A percentile compares a stretch with the other conserved stretches of the same genome.
Evolutionary conservation across 192 early-diverging fungal genomes (phyloP).

Genomic region (Helicostylum pulchrum): DNA sequence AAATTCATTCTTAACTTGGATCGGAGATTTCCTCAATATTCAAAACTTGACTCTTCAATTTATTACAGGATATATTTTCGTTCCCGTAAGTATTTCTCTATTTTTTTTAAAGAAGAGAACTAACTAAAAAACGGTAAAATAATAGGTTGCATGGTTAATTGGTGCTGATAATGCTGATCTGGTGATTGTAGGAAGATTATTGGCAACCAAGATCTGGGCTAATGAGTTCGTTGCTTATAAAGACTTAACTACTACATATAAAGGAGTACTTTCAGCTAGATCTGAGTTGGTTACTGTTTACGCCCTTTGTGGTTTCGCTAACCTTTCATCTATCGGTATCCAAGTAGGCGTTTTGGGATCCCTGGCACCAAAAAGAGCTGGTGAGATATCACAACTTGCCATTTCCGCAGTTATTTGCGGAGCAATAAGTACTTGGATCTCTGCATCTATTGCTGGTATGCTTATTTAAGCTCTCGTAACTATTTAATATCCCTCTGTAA

Average conservation of each 20-base stretch:
- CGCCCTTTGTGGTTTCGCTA: slow-evolving; percentile 85
- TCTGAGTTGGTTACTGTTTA: slow-evolving; percentile 57
- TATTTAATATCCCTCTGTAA: no score
- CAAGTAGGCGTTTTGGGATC: slow-evolving; percentile 74
- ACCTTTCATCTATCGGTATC: slow-evolving; percentile 78
- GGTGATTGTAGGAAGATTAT: slow-evolving; percentile 60
- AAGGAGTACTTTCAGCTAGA: slow-evolving; percentile 44
- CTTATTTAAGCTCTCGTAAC: slow-evolving; percentile 19
- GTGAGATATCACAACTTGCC: slow-evolving; percentile 71
- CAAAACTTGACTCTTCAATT: slow-evolving; percentile 58
- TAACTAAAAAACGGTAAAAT: neutral
- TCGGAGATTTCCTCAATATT: slow-evolving; percentile 62
- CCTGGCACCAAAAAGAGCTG: slow-evolving; percentile 66
- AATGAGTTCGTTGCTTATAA: slow-evolving; percentile 88
- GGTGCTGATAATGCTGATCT: slow-evolving; percentile 40
- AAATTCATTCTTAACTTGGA: slow-evolving; percentile 70
- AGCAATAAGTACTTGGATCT: slow-evolving; percentile 73
- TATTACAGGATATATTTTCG: slow-evolving; percentile 73
- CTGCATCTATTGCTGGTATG: slow-evolving; percentile 80
- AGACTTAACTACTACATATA: slow-evolving; percentile 32
- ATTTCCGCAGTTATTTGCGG: slow-evolving; percentile 78
- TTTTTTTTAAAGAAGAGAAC: neutral
- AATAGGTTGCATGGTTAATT: slow-evolving; percentile 53
- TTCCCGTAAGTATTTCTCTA: slow-evolving; percentile 40
- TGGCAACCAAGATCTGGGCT: slow-evolving; percentile 69